phyloP scores from a whole-genome alignment of 169 alveolate species.

The Cryptosporidium parvum region DNA sequence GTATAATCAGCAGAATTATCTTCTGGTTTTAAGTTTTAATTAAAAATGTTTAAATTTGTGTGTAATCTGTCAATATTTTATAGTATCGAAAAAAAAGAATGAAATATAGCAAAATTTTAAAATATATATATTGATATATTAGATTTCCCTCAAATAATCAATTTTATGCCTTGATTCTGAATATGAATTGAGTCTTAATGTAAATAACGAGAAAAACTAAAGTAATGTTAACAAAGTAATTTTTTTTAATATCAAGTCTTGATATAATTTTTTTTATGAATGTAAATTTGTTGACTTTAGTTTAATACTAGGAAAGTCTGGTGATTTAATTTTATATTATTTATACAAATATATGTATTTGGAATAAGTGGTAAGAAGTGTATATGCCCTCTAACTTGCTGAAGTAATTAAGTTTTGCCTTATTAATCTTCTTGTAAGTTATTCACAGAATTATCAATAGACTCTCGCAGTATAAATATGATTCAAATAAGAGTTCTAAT shows the following conservation, averaged over 20 bases:
- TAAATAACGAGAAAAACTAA: too few relatives aligned
- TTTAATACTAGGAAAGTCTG: slow-evolving; percentile 1
- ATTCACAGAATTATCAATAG: background rate
- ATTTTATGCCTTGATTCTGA: background rate
- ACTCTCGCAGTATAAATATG: background rate
- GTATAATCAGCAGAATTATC: background rate
- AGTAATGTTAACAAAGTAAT: too few relatives aligned
- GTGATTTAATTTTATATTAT: background rate
- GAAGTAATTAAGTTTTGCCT: background rate
- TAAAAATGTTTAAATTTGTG: background rate
- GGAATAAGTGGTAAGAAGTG: background rate
- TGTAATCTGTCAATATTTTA: background rate
- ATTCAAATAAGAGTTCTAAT: background rate
- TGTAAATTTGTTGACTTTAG: background rate
- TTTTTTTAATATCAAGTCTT: background rate
- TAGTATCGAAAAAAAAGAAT: too few relatives aligned
- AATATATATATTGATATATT: background rate
- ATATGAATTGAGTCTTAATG: background rate
- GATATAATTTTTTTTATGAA: too few relatives aligned
- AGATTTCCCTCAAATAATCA: background rate
- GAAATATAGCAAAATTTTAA: background rate
- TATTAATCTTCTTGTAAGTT: background rate
- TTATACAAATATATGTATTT: background rate
- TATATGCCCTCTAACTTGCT: slow-evolving; percentile 4
- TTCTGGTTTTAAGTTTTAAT: background rate